These are phyloP conservation scores for Mycena vitilis DNA, from an alignment of 768 basidiomycete genomes.

Conservation along the genomic window DNA sequence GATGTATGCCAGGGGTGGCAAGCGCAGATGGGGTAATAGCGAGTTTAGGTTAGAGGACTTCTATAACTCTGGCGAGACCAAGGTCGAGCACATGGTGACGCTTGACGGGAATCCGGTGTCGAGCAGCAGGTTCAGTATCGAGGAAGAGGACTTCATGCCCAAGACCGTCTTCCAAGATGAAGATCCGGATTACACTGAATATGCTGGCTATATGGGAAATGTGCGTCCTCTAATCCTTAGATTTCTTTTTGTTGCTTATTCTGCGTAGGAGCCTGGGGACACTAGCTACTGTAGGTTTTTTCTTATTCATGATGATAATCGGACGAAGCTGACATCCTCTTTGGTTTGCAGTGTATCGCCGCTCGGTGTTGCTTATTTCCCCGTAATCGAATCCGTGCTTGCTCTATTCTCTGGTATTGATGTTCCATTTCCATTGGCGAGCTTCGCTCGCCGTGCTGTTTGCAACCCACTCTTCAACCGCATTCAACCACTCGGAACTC, in stretches of 20 bases:
- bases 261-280: constrained; percentile 20
- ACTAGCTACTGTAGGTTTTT: constrained; percentile 9
- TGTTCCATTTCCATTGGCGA: too few relatives aligned
- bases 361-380: not conserved
- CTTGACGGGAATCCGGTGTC: constrained; percentile 43
- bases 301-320: too few relatives aligned
- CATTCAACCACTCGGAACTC: too few relatives aligned
- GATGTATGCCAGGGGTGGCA: constrained; percentile 20
- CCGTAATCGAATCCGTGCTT: not conserved
- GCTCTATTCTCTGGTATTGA: too few relatives aligned
- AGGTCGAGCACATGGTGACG: constrained; percentile 45
- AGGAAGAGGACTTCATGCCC: constrained; percentile 46
- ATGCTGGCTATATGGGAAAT: constrained; percentile 56
- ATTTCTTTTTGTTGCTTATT: constrained; percentile 1
- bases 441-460: too few relatives aligned
- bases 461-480: too few relatives aligned
- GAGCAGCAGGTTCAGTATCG: constrained; percentile 29
- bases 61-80: constrained; percentile 35
- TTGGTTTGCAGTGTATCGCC: not conserved
- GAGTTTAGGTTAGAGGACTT: constrained; percentile 22
- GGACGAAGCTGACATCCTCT: too few relatives aligned
- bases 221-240: constrained; percentile 40
- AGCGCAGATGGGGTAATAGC: constrained; percentile 9
- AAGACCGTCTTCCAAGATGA: constrained; percentile 48
- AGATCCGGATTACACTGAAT: constrained; percentile 49